Base-by-base conservation (phyloP, 1,139 yeast genomes). In the Zhuliangozyma blackwelliae region DNA sequence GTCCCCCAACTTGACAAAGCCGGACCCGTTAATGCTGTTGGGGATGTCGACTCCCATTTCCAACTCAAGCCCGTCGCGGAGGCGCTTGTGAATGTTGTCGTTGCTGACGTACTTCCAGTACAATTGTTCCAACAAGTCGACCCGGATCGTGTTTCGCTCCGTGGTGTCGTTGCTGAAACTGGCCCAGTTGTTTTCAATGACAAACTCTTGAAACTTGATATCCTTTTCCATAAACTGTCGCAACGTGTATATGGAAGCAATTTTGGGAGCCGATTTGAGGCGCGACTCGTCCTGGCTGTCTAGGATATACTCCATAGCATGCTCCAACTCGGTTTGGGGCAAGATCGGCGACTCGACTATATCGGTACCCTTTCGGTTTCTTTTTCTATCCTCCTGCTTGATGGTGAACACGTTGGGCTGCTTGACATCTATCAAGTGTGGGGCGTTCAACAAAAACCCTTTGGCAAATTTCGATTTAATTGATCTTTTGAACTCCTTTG, bases 171-270 rank as follows among this genome's bases (percentile, higher is more conserved):
- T 44, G 46, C 32, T 49, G 50, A 37, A 61, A 57, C 7, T 31
- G 27, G 5, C 35, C 31, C 5, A 40, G 34, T 59, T 51, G n/a
- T 49, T 45, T 32, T 49, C 55, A 13, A 61, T 49, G 7, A 65
- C 43, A 39, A 50, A 62, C 34, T 62, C 67, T 44, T 64, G 69
- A 37, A 72, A 68, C 38, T 61, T 64, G 27, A 61, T 49, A 40
- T 77, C 77, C 40, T 73, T 72, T 34, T 76, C 80, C 58, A 69
- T 66, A 49, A 72, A 77, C 42, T 77, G 79, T 36, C 70, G 57
- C 40, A 79, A 55, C 11, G 71, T 68, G 51, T 73, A 76, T 3
- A 68, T 50, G 0, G 78, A 68, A 0, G 78, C 68, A 40, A 31
- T 29, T 26, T 64, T 58, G 8, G 59, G 55, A 13, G 51, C 51